Conservation (phyloP, 768 basidiomycete species). For the Termitomyces sp. region DNA sequence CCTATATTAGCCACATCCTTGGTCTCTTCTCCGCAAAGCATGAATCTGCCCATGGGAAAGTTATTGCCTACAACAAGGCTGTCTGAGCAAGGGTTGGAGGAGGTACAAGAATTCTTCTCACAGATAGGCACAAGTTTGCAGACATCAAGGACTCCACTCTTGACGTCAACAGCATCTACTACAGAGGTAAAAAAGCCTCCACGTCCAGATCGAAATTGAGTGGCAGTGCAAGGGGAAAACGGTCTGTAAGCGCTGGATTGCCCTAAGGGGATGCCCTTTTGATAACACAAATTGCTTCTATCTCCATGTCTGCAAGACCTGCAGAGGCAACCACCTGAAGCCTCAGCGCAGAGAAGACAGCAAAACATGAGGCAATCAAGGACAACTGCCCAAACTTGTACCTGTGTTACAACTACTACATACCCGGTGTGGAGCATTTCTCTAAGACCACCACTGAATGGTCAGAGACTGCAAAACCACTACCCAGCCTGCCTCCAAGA, state of each 20-base stretch:
- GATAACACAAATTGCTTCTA: slow-evolving; percentile 14
- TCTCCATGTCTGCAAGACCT: slow-evolving; percentile 21
- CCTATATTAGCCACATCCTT: slow-evolving; percentile 20
- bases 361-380: neutral
- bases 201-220: neutral
- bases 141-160: neutral
- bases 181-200: neutral
- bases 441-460: neutral
- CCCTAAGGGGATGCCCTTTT: slow-evolving; percentile 11
- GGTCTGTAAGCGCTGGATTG: slow-evolving; percentile 21
- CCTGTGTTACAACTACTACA: slow-evolving; percentile 4
- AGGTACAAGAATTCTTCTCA: slow-evolving; percentile 13
- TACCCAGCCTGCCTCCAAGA: neutral
- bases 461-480: slow-evolving; percentile 9
- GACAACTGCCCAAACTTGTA: slow-evolving; percentile 2
- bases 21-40: slow-evolving; percentile 16
- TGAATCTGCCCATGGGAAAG: neutral
- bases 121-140: slow-evolving; percentile 9
- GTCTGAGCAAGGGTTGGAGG: slow-evolving; percentile 15
- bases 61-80: slow-evolving; percentile 26
- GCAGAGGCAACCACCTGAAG: slow-evolving; percentile 3
- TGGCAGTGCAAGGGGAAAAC: neutral
- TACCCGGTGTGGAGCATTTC: neutral
- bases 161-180: neutral
- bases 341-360: neutral